Evolutionary conservation across 2,329 filamentous ascomycete species (phyloP).

Genomic region (Sclerotinia borealis): DNA sequence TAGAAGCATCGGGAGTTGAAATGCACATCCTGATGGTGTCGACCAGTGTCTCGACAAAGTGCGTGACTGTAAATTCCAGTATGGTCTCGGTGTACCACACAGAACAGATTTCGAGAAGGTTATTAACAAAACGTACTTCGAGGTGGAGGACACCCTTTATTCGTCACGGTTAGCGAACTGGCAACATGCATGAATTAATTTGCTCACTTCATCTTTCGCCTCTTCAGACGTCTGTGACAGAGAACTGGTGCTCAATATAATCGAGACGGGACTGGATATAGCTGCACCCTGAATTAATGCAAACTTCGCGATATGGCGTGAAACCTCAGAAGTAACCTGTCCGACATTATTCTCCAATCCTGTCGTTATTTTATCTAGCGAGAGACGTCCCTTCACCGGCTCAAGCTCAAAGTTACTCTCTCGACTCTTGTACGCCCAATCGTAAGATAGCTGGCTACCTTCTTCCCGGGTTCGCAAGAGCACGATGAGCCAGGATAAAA

Average conservation of each 20-base stretch:
- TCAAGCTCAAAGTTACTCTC: constrained; percentile 18
- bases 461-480: constrained; percentile 39
- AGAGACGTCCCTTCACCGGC: constrained; percentile 22
- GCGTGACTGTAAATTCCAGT: constrained; percentile 37
- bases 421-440: constrained; percentile 35
- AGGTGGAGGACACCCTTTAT: background rate
- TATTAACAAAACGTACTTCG: constrained; percentile 13
- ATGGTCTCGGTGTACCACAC: constrained; percentile 34
- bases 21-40: constrained; percentile 37
- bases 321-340: constrained; percentile 29
- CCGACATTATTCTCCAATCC: constrained; percentile 32
- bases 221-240: constrained; percentile 11
- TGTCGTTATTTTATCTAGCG: constrained; percentile 32
- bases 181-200: background rate
- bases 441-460: constrained; percentile 31
- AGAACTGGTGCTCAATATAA: constrained; percentile 19
- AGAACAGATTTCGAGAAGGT: constrained; percentile 35
- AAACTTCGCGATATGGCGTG: constrained; percentile 21
- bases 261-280: constrained; percentile 7
- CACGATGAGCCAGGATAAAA: constrained; percentile 41
- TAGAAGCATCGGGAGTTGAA: constrained; percentile 25
- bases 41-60: constrained; percentile 38
- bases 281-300: background rate
- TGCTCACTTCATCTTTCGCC: constrained; percentile 26
- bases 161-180: constrained; percentile 2